These are phyloP conservation scores for Stereum hirsutum DNA, from an alignment of 1,284 basidiomycete species.

Conservation along the genomic window DNA sequence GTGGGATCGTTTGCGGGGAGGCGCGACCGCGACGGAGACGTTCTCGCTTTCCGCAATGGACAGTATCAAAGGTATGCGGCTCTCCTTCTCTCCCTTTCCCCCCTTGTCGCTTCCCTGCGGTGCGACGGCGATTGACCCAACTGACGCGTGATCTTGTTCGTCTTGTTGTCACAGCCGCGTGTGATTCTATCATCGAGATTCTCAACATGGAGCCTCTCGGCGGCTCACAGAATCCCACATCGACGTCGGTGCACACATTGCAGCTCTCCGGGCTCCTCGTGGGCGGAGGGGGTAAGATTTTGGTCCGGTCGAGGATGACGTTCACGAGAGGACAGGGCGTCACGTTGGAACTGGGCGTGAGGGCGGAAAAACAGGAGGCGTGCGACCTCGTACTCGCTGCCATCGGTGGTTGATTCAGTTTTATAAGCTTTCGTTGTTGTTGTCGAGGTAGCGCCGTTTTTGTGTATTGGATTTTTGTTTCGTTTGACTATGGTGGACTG, in stretches of 20 bases:
- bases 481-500: not conserved
- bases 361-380: slow-evolving; percentile 83
- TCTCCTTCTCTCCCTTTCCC: slow-evolving; percentile 4
- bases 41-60: slow-evolving; percentile 92
- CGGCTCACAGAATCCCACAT: slow-evolving; percentile 75
- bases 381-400: slow-evolving; percentile 86
- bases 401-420: slow-evolving; percentile 56
- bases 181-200: slow-evolving; percentile 88
- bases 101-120: slow-evolving; percentile 8
- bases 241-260: slow-evolving; percentile 87
- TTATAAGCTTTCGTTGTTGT: too few species aligned
- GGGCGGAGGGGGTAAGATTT: slow-evolving; percentile 88
- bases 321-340: slow-evolving; percentile 87
- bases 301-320: slow-evolving; percentile 94
- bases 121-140: not conserved
- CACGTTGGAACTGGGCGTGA: slow-evolving; percentile 90
- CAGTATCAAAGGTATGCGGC: slow-evolving; percentile 76
- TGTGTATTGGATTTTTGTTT: not conserved
- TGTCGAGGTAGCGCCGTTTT: too few species aligned
- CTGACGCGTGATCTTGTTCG: not conserved
- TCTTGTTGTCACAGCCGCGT: slow-evolving; percentile 56
- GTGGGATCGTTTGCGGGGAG: slow-evolving; percentile 86
- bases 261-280: slow-evolving; percentile 85
- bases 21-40: slow-evolving; percentile 80
- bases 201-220: slow-evolving; percentile 96